Base-by-base conservation (phyloP, 1,284 basidiomycete genomes). In the Puccinia hordei region DNA sequence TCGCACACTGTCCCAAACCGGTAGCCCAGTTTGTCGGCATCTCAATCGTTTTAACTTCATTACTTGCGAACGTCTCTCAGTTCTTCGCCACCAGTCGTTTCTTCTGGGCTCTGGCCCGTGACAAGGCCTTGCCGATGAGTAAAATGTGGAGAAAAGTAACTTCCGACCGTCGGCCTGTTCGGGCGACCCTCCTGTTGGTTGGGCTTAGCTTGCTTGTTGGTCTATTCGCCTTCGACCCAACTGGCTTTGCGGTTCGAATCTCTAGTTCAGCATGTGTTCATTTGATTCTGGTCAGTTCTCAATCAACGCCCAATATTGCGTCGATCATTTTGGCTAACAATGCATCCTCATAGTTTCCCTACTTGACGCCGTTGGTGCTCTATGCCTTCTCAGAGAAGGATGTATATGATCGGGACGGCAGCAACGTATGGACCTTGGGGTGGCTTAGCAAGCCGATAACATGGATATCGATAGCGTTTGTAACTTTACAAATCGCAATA, bases 371-470 rank as follows among this genome's bases (percentile, higher is more conserved):
- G 9, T 30, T 80, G 5, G 10, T 69, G 33, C 6, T 73, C 9
- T 73, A 73, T 27, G 24, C 66, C 15, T n/a, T 69, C 30, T 63
- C 66, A 12, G 57, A 51, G 19, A 63, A 65, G 33, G 78, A 38
- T 49, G 78, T 72, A 5, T 66, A 46, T 6, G 30, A 73, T 44
- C 46, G 55, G 19, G 78, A 80, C 30, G 78, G 78, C 12, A 51
- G 78, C 19, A 73, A 65, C 49, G 38, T 55, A 0, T 80, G 69
- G 69, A 73, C 68, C 1, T 44, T 80, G n/a, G 53, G 78, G 17
- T 6, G 33, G 15, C 63, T 51, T 44, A 73, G 78, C 44, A 73
- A 55, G 55, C 57, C 78, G 35, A n/a, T 80, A 10, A 30, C 78
- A 49, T 49, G 30, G 9, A 51, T 80, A 17, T 33, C 59, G 4